Percentiles rank a stretch among this genome's conserved stretches.
phyloP scores from a whole-genome alignment of 2,329 filamentous ascomycete genomes.

The Daldinia eschscholtzii region DNA sequence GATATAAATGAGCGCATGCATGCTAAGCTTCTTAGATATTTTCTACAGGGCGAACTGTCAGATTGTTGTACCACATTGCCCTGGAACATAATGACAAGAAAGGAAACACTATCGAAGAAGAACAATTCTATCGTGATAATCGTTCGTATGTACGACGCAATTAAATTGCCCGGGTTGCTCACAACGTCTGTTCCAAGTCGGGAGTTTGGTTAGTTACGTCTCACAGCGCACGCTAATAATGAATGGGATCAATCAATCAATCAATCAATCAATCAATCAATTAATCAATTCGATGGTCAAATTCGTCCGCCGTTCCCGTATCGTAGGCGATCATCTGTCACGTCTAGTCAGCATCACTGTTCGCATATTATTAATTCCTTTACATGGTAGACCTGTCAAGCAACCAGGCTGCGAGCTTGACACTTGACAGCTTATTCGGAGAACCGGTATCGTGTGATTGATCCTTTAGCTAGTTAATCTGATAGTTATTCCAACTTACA shows the following conservation, averaged over 20 bases:
- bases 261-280: background rate
- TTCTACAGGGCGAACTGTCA: conserved; percentile 9
- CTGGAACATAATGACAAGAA: conserved; percentile 13
- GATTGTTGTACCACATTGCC: conserved; percentile 7
- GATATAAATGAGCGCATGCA: background rate
- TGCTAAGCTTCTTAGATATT: conserved; percentile 13
- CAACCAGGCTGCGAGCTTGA: background rate
- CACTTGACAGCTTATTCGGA: conserved; percentile 7
- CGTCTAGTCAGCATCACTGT: conserved; percentile 11
- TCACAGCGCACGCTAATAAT: conserved; percentile 29
- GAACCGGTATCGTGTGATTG: conserved; percentile 15
- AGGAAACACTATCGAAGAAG: conserved; percentile 36
- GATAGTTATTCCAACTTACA: conserved; percentile 25
- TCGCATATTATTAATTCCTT: background rate
- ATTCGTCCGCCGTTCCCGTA: conserved; percentile 11
- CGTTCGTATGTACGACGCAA: conserved; percentile 27
- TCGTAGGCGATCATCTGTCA: conserved; percentile 11
- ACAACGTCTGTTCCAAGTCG: conserved; percentile 28
- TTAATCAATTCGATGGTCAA: conserved; percentile 37
- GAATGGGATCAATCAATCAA: too few species aligned
- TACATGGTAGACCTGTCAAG: background rate
- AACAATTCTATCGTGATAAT: conserved; percentile 37
- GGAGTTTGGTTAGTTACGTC: conserved; percentile 27
- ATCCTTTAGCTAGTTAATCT: background rate
- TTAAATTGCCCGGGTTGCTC: conserved; percentile 28